These are phyloP conservation scores for Tephrocybe sp. DNA, from an alignment of 768 basidiomycete genomes.

Conservation along the genomic window DNA sequence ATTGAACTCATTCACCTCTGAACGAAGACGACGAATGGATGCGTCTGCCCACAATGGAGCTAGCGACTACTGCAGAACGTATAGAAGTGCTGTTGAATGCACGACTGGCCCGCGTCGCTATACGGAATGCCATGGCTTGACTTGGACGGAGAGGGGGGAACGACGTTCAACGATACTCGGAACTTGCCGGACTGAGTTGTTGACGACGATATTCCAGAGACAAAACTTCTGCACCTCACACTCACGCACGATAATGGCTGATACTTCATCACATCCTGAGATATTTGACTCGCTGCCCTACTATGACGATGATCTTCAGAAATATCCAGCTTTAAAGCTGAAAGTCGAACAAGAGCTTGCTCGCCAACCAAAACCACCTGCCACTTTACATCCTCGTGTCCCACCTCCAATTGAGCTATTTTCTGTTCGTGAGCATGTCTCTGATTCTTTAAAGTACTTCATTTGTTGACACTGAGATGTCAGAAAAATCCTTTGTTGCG, in stretches of 20 bases:
- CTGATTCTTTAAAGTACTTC: background rate
- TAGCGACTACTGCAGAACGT: conserved; percentile 29
- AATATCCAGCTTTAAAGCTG: conserved; percentile 65
- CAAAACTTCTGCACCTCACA: conserved; percentile 2
- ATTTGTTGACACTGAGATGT: conserved; percentile 5
- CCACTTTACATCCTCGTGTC: conserved; percentile 66
- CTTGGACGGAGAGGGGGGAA: background rate
- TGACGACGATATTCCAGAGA: too few species aligned
- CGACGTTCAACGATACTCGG: conserved; percentile 14
- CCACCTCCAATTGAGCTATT: conserved; percentile 69
- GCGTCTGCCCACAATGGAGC: conserved; percentile 30
- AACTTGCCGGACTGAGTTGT: conserved; percentile 25
- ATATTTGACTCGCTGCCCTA: conserved; percentile 90
- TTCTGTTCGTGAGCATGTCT: conserved; percentile 55
- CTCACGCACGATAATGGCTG: conserved; percentile 23
- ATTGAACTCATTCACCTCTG: conserved; percentile 42
- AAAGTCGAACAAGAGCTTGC: conserved; percentile 79
- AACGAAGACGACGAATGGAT: conserved; percentile 48
- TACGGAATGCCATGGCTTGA: conserved; percentile 43
- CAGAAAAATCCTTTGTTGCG: conserved; percentile 71
- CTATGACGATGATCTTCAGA: conserved; percentile 90
- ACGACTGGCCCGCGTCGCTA: conserved; percentile 43
- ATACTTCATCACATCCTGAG: conserved; percentile 22
- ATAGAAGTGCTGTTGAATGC: conserved; percentile 40
- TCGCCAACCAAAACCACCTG: conserved; percentile 62